Base-by-base conservation (phyloP, 2,329 filamentous ascomycete species). In the Fusarium lateritium region DNA sequence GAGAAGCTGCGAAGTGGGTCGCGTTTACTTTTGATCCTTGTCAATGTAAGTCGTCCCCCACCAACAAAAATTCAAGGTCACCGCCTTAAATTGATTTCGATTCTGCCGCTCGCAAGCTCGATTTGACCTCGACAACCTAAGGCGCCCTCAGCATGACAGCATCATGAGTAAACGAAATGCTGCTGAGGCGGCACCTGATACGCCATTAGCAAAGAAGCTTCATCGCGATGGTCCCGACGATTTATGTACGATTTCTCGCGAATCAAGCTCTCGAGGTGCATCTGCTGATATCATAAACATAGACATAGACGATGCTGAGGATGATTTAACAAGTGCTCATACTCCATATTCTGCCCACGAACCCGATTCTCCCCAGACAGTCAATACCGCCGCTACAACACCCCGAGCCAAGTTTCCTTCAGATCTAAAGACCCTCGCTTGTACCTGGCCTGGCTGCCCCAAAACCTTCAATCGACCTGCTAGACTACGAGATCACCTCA, bases 381-480 rank as follows among this genome's bases (percentile, higher is more conserved):
- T 52, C 5, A 73, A 75, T 9, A 77, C 76, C 2, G 75, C 74
- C 24, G 77, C 74, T 5, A 80, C 79, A 2, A 80, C 79, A 5
- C 84, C 87, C 6, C 80, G 82, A 14, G 78, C 81, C 60, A 88
- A 85, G 60, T 89, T 88, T 65, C 91, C 90, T 5, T 92, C 90
- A 42, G 92, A 88, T 76, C 84, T 89, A 61, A 97, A 97, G 83
- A 94, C 89, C 7, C 90, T 94, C 68, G 82, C 84, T 56, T 98
- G 95, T 80, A 89, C 91, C 1, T 91, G 89, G 77, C 86, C 90
- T 13, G 88, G 85, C 67, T 98, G 95, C 77, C 81, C 83, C 60
- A 97, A 97, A 81, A 89, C 91, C 8, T 98, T 96, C 83, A 97
- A 97, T 78, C 90, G 95, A 5, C 94, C 94, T 1, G 92, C 92